These are phyloP conservation scores for Penicillium coprophilum DNA, from an alignment of 495 filamentous ascomycete species.

Conservation along the genomic window DNA sequence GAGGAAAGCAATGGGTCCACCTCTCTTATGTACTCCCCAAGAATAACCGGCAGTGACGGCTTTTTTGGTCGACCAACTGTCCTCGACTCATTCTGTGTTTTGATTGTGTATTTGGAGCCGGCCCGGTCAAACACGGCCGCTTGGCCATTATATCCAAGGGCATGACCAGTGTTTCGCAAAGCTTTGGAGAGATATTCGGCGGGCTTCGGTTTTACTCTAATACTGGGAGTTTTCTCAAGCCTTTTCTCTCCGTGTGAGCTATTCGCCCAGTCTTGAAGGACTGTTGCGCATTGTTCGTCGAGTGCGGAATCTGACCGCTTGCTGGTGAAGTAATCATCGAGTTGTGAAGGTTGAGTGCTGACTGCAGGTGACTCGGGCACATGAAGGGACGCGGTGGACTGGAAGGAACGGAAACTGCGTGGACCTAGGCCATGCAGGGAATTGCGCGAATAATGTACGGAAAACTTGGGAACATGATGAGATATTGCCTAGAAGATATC, in stretches of 20 bases:
- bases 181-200: slow-evolving; percentile 38
- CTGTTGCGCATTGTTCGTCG: not conserved
- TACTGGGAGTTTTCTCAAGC: not conserved
- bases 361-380: not conserved
- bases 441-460: not conserved
- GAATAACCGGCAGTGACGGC: slow-evolving; percentile 34
- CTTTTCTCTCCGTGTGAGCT: not conserved
- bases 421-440: not conserved
- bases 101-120: not conserved
- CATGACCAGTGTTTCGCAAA: slow-evolving; percentile 29
- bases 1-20: slow-evolving; percentile 36
- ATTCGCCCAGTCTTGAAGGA: not conserved
- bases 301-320: not conserved
- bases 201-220: slow-evolving; percentile 28
- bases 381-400: not conserved
- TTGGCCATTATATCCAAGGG: slow-evolving; percentile 15
- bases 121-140: not conserved
- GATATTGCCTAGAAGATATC: not conserved
- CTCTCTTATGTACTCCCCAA: slow-evolving; percentile 41
- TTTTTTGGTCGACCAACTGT: slow-evolving; percentile 19
- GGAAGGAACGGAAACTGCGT: slow-evolving; percentile 5
- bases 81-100: slow-evolving; percentile 5
- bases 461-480: not conserved
- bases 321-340: not conserved
- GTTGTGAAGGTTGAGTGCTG: not conserved